phyloP scores from a whole-genome alignment of 352 stramenopile genomes.

The Aphanomyces euteiches region DNA sequence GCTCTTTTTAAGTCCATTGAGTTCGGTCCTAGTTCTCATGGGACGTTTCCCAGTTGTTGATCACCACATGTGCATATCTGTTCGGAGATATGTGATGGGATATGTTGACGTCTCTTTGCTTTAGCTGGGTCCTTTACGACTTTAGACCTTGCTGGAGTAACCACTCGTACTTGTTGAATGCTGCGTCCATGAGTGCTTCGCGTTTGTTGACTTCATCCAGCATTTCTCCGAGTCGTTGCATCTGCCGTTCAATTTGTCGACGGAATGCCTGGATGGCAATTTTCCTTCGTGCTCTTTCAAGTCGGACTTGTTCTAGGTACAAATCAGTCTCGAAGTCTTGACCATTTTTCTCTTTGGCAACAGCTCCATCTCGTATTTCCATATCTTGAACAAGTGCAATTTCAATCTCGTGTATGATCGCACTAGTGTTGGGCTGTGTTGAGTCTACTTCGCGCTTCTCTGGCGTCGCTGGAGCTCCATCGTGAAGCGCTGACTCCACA shows the following conservation, averaged over 20 bases:
- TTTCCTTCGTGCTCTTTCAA: slow-evolving; percentile 41
- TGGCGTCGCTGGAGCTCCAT: neutral
- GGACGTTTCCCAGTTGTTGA: too few relatives aligned
- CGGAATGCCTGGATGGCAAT: slow-evolving; percentile 53
- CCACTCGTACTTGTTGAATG: slow-evolving; percentile 45
- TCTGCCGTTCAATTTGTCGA: slow-evolving; percentile 48
- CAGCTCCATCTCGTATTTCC: too few relatives aligned
- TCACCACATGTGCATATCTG: too few relatives aligned
- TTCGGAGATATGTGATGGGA: too few relatives aligned
- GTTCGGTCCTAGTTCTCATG: too few relatives aligned
- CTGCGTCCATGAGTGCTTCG: slow-evolving; percentile 59
- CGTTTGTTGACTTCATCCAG: slow-evolving; percentile 42
- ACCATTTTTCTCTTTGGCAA: too few relatives aligned
- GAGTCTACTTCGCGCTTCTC: neutral
- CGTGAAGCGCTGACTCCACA: neutral
- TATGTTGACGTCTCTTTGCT: neutral
- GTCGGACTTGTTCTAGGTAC: slow-evolving; percentile 3
- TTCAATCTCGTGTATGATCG: too few relatives aligned
- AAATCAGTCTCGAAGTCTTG: neutral
- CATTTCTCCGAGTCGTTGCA: slow-evolving; percentile 52
- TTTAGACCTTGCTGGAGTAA: neutral
- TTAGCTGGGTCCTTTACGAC: too few relatives aligned
- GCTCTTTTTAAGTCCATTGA: too few relatives aligned
- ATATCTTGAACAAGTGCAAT: too few relatives aligned
- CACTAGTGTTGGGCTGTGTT: neutral